Conservation (phyloP, 176 grass and related monocot genomes). For the Triticum dicoccoides region DNA sequence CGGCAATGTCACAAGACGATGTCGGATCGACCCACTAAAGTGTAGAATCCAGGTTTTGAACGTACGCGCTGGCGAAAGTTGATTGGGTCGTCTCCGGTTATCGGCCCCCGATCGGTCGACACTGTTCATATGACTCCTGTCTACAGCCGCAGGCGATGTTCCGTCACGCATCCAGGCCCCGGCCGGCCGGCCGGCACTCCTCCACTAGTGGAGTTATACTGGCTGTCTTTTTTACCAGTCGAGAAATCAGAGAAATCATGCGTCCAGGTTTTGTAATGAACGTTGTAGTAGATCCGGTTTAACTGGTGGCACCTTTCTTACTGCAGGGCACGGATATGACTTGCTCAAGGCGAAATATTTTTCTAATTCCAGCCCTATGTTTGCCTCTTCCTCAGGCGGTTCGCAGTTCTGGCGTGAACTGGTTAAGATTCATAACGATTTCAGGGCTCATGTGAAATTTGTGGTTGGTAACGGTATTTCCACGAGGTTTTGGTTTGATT, state of each 20-base stretch:
- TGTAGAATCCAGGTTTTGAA: slow-evolving; percentile 13
- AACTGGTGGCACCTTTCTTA: background rate
- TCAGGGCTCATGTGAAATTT: too few species aligned
- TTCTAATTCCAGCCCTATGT: too few species aligned
- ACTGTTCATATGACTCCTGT: background rate
- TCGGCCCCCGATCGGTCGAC: background rate
- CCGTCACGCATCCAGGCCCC: background rate
- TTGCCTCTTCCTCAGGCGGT: too few species aligned
- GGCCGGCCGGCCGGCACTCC: background rate
- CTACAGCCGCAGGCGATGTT: background rate
- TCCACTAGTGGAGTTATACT: background rate
- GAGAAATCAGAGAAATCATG: background rate
- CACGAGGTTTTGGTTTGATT: too few species aligned
- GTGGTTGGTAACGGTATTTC: too few species aligned
- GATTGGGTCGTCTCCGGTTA: background rate
- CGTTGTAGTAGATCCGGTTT: background rate
- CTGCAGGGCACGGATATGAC: too few species aligned
- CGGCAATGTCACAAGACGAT: slow-evolving; percentile 8
- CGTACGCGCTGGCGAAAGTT: background rate
- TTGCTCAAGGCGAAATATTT: too few species aligned
- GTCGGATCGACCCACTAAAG: background rate
- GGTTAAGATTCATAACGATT: too few species aligned
- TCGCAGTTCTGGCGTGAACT: too few species aligned
- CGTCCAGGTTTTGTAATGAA: background rate
- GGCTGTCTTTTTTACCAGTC: background rate